A percentile compares a stretch with the other conserved stretches of the same genome.
These are phyloP conservation scores for Betula pendula DNA, from an alignment of 306 rosid genomes.

Conservation along the genomic window DNA sequence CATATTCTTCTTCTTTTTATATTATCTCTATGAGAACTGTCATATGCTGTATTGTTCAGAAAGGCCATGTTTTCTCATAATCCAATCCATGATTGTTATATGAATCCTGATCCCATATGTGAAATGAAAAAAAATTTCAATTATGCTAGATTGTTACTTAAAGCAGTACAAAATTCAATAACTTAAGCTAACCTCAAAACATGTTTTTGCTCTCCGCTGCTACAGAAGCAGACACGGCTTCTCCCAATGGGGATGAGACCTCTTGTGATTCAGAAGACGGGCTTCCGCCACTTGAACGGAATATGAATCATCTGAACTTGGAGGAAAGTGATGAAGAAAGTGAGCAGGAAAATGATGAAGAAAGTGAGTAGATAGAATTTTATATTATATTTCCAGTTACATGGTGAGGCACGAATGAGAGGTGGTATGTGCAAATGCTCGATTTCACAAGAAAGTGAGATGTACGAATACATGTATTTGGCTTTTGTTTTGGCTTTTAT, in stretches of 20 bases:
- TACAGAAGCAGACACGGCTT: slow-evolving; percentile 37
- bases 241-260: slow-evolving; percentile 36
- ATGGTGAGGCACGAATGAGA: neutral
- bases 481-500: neutral
- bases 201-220: slow-evolving; percentile 14
- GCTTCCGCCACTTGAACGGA: slow-evolving; percentile 89
- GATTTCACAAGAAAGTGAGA: neutral
- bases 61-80: neutral
- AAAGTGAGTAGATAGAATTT: slow-evolving; percentile 35
- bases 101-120: neutral
- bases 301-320: slow-evolving; percentile 74
- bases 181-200: neutral
- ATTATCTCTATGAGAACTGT: neutral
- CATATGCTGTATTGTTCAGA: neutral
- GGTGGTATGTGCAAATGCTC: neutral
- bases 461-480: neutral
- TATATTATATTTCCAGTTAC: neutral
- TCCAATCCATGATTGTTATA: neutral
- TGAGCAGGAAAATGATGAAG: slow-evolving; percentile 43
- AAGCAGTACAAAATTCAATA: neutral
- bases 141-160: neutral
- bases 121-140: neutral
- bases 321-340: slow-evolving; percentile 49
- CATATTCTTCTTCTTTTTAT: neutral
- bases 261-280: slow-evolving; percentile 72